Conservation (phyloP, 495 filamentous ascomycete genomes). For the Beverwykella pulmonaria region DNA sequence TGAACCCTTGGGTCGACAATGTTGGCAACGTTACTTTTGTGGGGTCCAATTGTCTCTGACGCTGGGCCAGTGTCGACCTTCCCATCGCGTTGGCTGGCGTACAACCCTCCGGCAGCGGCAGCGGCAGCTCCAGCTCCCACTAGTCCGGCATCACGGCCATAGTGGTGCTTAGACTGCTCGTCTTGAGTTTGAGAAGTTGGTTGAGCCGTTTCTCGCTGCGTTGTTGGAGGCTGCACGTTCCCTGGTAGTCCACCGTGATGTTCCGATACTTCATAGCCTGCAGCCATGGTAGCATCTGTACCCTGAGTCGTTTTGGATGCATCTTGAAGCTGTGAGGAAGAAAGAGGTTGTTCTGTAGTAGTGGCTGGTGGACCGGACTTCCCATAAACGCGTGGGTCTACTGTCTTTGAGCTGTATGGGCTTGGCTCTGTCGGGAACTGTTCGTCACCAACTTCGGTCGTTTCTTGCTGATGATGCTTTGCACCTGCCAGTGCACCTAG, state of each 20-base stretch:
- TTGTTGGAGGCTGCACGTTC: neutral
- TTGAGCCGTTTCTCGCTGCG: neutral
- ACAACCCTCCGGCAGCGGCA: slow-evolving; percentile 33
- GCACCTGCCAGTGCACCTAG: slow-evolving; percentile 4
- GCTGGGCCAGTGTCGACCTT: slow-evolving; percentile 21
- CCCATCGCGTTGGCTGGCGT: slow-evolving; percentile 13
- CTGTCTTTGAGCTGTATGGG: slow-evolving; percentile 21
- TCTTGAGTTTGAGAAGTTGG: neutral
- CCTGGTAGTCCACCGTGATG: neutral
- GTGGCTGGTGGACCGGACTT: neutral
- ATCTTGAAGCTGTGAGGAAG: neutral
- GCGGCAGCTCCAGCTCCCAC: slow-evolving; percentile 26
- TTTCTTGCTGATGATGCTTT: slow-evolving; percentile 20
- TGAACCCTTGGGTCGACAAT: slow-evolving; percentile 28
- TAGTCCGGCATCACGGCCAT: slow-evolving; percentile 33
- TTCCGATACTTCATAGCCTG: slow-evolving; percentile 8
- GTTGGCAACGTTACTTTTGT: slow-evolving; percentile 32
- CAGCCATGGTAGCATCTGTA: slow-evolving; percentile 22
- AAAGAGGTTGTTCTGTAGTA: neutral
- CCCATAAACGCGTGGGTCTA: slow-evolving; percentile 23
- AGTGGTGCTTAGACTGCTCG: slow-evolving; percentile 34
- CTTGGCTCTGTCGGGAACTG: neutral
- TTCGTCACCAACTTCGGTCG: slow-evolving; percentile 3
- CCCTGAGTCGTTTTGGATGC: slow-evolving; percentile 36
- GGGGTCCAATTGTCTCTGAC: slow-evolving; percentile 22